Percentiles rank a stretch among this genome's conserved stretches.
These are phyloP conservation scores for Hypoxylon cercidicola DNA, from an alignment of 495 filamentous ascomycete species.

Conservation along the genomic window DNA sequence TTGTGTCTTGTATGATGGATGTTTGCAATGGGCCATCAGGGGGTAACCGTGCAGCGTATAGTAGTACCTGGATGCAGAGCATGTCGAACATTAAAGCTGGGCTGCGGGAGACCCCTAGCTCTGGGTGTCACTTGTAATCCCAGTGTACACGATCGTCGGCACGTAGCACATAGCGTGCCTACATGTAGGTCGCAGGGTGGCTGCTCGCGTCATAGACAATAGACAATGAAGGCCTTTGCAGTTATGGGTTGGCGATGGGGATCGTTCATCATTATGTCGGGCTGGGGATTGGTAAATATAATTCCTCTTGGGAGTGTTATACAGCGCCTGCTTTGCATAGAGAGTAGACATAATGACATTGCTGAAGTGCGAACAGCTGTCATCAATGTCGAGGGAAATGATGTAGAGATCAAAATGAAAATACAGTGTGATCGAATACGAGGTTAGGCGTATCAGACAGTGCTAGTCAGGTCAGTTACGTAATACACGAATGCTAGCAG, in stretches of 20 bases:
- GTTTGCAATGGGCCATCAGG: not conserved
- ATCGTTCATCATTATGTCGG: constrained; percentile 1
- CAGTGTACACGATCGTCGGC: constrained; percentile 11
- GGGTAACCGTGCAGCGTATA: not conserved
- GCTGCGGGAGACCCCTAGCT: constrained; percentile 26
- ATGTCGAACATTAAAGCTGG: constrained; percentile 2
- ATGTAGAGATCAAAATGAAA: constrained; percentile 8
- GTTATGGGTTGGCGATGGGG: not conserved
- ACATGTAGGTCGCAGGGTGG: not conserved
- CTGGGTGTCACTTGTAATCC: constrained; percentile 14
- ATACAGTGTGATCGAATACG: constrained; percentile 13
- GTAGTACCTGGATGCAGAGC: constrained; percentile 15
- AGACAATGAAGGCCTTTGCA: not conserved
- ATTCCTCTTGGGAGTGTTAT: too few species aligned
- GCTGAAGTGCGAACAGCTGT: too few species aligned
- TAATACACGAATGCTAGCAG: not conserved
- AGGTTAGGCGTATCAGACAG: not conserved
- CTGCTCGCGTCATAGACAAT: constrained; percentile 4
- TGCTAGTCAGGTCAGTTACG: not conserved
- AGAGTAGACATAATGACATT: too few species aligned
- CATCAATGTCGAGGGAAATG: too few species aligned
- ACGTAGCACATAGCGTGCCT: constrained; percentile 17
- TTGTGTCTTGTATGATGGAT: constrained; percentile 12
- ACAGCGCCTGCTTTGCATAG: too few species aligned
- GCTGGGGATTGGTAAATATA: not conserved